Evolutionary conservation across 306 rosid species (phyloP).

Genomic region (Mimosa pudica): DNA sequence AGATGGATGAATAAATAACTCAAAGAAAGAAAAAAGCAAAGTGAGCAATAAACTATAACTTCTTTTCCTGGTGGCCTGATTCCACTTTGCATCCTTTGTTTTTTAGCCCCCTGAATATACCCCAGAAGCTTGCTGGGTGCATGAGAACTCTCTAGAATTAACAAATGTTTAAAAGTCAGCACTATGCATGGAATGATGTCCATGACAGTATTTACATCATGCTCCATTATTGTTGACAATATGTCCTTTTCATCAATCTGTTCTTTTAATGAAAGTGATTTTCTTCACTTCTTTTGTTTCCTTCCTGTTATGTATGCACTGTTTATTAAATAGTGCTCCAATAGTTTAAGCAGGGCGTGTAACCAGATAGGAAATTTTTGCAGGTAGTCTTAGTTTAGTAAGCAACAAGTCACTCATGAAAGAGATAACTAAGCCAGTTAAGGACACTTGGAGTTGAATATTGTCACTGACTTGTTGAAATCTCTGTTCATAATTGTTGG

Average conservation of each 20-base stretch:
- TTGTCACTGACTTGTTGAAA: neutral
- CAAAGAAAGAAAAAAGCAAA: slow-evolving; percentile 21
- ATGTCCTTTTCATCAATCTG: neutral
- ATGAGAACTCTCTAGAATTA: slow-evolving; percentile 8
- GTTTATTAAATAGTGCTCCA: neutral
- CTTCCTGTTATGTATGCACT: neutral
- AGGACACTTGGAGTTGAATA: neutral
- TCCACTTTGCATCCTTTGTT: slow-evolving; percentile 40
- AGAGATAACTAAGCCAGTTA: neutral
- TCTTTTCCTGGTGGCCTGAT: slow-evolving; percentile 35
- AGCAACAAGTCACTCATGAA: neutral
- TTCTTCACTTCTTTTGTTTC: neutral
- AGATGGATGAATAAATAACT: slow-evolving; percentile 26
- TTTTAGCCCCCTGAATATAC: slow-evolving; percentile 23
- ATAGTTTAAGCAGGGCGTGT: neutral
- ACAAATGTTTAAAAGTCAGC: slow-evolving; percentile 29
- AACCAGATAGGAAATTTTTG: neutral
- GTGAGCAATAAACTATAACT: slow-evolving; percentile 16
- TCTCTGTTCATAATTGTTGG: neutral
- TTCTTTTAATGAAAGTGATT: neutral
- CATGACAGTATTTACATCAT: slow-evolving; percentile 12
- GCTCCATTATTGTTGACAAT: slow-evolving; percentile 3
- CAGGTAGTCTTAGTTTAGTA: neutral
- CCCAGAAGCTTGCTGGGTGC: slow-evolving; percentile 16
- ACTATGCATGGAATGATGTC: slow-evolving; percentile 23